These are phyloP conservation scores for Entomortierella lignicola DNA, from an alignment of 192 early-diverging fungal genomes.

Conservation along the genomic window DNA sequence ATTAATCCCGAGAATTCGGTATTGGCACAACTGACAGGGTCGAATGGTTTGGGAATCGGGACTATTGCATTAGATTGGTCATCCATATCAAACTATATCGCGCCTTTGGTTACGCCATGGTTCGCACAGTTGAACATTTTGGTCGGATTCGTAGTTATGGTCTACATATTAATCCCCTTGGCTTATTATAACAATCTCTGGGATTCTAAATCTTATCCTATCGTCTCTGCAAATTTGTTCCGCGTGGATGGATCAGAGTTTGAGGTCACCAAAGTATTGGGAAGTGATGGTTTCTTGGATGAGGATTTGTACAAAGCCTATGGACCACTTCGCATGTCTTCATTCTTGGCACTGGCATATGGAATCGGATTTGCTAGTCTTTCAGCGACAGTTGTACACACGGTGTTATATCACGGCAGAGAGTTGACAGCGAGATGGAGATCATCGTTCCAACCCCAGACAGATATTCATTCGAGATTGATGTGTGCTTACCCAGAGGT, in stretches of 20 bases:
- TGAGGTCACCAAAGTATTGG: conserved; percentile 47
- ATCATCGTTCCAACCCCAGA: conserved; percentile 24
- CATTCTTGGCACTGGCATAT: conserved; percentile 62
- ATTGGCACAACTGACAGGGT: conserved; percentile 54
- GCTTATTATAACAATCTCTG: conserved; percentile 56
- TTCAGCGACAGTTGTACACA: conserved; percentile 66
- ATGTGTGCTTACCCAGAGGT: conserved; percentile 72
- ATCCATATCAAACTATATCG: conserved; percentile 53
- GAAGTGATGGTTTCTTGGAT: conserved; percentile 51
- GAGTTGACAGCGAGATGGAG: conserved; percentile 60
- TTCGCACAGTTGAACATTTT: conserved; percentile 61
- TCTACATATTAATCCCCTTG: conserved; percentile 62
- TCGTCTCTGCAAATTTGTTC: conserved; percentile 22
- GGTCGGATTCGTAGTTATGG: conserved; percentile 58
- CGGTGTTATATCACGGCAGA: conserved; percentile 67
- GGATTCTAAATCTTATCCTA: background rate
- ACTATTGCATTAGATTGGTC: conserved; percentile 71
- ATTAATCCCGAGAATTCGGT: conserved; percentile 52
- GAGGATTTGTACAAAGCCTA: conserved; percentile 47
- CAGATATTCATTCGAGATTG: conserved; percentile 70
- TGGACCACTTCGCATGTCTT: conserved; percentile 47
- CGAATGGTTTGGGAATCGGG: conserved; percentile 62
- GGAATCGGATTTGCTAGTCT: conserved; percentile 66
- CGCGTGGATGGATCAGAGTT: conserved; percentile 29
- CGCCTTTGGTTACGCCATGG: conserved; percentile 55